Percentiles rank a stretch among this genome's conserved stretches.
Evolutionary conservation across 148 eudicot genomes (phyloP).

Genomic region (Cornus controversa): DNA sequence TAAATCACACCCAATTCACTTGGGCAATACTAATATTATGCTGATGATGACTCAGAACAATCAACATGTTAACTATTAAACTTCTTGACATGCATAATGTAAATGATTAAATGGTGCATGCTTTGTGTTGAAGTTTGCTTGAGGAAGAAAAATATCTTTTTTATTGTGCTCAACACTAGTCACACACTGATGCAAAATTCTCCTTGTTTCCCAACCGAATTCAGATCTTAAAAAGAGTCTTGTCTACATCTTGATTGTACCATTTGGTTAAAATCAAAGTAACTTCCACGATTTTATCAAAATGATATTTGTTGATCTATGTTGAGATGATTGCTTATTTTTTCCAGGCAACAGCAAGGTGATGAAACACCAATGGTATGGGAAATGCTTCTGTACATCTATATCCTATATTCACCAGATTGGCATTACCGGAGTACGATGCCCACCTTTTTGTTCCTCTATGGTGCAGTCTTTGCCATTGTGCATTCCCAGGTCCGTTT

Average conservation of each 20-base stretch:
- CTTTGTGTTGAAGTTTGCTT: too few relatives aligned
- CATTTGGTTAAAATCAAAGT: constrained; percentile 8
- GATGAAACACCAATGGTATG: constrained; percentile 96
- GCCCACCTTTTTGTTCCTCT: constrained; percentile 80
- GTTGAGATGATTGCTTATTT: background rate
- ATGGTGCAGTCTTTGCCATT: constrained; percentile 72
- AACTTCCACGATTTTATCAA: background rate
- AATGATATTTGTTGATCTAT: background rate
- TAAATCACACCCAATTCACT: background rate
- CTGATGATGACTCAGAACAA: too few relatives aligned
- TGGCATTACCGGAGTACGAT: constrained; percentile 95
- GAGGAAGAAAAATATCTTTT: too few relatives aligned
- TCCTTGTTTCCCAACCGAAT: background rate
- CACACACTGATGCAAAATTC: background rate
- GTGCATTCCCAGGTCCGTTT: constrained; percentile 61
- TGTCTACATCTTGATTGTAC: background rate
- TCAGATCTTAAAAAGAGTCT: background rate
- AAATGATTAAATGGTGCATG: too few relatives aligned
- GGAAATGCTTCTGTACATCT: constrained; percentile 93
- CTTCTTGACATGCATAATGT: too few relatives aligned
- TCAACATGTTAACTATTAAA: too few relatives aligned
- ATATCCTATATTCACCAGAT: constrained; percentile 91
- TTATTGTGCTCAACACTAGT: background rate
- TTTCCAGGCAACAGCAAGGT: constrained; percentile 78
- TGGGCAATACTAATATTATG: too few relatives aligned